Evolutionary conservation across 2,329 filamentous ascomycete genomes (phyloP), one percentile per base, ranked within the genome.

Genomic region (Calonectria pseudoreteaudii): DNA sequence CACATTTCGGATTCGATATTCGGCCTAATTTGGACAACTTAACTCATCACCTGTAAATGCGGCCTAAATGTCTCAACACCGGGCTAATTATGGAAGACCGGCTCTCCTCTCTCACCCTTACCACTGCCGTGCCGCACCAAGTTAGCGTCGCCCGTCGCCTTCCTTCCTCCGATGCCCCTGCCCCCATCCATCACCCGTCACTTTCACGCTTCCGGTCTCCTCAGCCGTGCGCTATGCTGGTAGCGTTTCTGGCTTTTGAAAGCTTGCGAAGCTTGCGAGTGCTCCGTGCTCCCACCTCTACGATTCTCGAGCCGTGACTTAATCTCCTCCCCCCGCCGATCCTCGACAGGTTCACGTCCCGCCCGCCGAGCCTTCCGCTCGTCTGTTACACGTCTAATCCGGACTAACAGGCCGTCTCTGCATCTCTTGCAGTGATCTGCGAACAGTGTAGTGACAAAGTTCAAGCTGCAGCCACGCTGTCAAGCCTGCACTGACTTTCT

Each of bases 81-180:
- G 77, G 77, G 77, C 74, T 80, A 80, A 80, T 79, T 77, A 80
- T 80, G 78, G 78, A 79, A 73, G 73, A 71, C 66, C 64, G 64
- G 23, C 56, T 68, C 60, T 58, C 38, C 26, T 65, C 44, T 47
- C 60, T 34, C 41, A 49, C 26, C 38, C 60, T 47, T 49, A 44
- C 67, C 34, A 62, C 13, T 62, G 36, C 70, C 50, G 36, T 67
- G 36, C 66, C 68, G 41, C 69, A 65, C 50, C 68, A 72, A 41
- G 75, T 64, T 74, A 62, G 58, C 44, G 67, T 72, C 62, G 34
- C n/a, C 66, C 70, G 53, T 49, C 49, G 50, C 68, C 62, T 71
- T 71, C 70, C 50, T 66, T 74, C 53, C 70, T 75, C 60, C 66
- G 60, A 66, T 66, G 70, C 69, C 72, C 74, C 70, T 76, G 73